Evolutionary conservation across 805 yeast genomes (phyloP).

Genomic region (Candida xiaguanensis): DNA sequence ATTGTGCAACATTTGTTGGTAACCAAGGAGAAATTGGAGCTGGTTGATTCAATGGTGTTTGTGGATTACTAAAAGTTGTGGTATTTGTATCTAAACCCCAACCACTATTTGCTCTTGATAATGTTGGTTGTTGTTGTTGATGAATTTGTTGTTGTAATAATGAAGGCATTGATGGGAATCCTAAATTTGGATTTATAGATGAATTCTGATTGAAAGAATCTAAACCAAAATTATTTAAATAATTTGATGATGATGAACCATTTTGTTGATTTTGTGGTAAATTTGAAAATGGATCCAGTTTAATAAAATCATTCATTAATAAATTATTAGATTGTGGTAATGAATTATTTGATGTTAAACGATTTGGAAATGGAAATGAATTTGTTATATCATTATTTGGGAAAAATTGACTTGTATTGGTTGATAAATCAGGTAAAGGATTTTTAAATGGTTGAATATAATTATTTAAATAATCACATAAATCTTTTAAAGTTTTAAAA

Average conservation of each 20-base stretch:
- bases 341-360: constrained; percentile 11
- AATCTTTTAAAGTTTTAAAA: constrained; percentile 50
- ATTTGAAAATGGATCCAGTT: constrained; percentile 17
- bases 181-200: constrained; percentile 8
- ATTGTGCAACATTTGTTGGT: constrained; percentile 21
- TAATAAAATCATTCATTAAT: constrained; percentile 23
- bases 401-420: constrained; percentile 8
- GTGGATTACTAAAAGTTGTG: constrained; percentile 19
- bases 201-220: constrained; percentile 17
- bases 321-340: constrained; percentile 14
- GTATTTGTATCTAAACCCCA: constrained; percentile 33
- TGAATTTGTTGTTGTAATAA: constrained; percentile 31
- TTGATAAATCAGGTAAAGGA: constrained; percentile 43
- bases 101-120: constrained; percentile 33
- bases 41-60: constrained; percentile 31
- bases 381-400: constrained; percentile 4
- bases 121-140: constrained; percentile 26
- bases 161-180: constrained; percentile 26
- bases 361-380: constrained; percentile 11
- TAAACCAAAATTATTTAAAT: constrained; percentile 19
- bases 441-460: constrained; percentile 57
- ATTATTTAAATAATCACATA: constrained; percentile 48
- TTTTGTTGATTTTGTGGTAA: constrained; percentile 10
- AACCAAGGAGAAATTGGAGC: constrained; percentile 43
- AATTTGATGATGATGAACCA: not conserved